phyloP scores from a whole-genome alignment of 495 filamentous ascomycete species.

The Neurospora sp. region DNA sequence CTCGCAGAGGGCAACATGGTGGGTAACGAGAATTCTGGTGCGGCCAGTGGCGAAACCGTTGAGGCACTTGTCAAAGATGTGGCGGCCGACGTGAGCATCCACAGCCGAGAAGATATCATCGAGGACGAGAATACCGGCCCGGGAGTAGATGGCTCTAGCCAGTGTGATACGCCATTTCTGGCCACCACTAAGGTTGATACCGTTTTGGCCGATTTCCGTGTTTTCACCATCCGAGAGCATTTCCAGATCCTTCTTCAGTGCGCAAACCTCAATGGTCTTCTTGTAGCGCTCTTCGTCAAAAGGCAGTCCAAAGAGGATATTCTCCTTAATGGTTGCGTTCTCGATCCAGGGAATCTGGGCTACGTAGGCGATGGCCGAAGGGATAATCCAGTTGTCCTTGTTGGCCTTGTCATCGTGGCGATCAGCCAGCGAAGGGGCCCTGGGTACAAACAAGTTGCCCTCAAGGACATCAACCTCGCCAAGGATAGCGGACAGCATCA shows the following conservation, averaged over 20 bases:
- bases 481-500: conserved; percentile 54
- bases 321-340: conserved; percentile 65
- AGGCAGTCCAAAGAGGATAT: conserved; percentile 67
- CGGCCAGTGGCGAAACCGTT: conserved; percentile 57
- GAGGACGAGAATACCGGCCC: conserved; percentile 67
- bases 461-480: conserved; percentile 52
- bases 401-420: conserved; percentile 49
- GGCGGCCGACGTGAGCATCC: conserved; percentile 64
- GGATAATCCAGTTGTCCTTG: conserved; percentile 59
- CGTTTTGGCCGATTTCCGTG: conserved; percentile 74
- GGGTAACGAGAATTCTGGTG: conserved; percentile 73
- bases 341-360: conserved; percentile 83
- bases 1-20: conserved; percentile 66
- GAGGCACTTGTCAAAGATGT: conserved; percentile 66
- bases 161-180: conserved; percentile 77
- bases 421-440: conserved; percentile 30
- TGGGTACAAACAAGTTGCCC: conserved; percentile 44
- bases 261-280: conserved; percentile 57
- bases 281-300: conserved; percentile 53
- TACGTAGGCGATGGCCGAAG: conserved; percentile 61
- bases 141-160: conserved; percentile 68
- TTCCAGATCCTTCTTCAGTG: conserved; percentile 62
- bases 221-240: conserved; percentile 64
- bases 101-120: conserved; percentile 80
- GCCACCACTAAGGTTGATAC: conserved; percentile 75